Conservation (phyloP, 129 eudicot genomes). For the Mikania micrantha region DNA sequence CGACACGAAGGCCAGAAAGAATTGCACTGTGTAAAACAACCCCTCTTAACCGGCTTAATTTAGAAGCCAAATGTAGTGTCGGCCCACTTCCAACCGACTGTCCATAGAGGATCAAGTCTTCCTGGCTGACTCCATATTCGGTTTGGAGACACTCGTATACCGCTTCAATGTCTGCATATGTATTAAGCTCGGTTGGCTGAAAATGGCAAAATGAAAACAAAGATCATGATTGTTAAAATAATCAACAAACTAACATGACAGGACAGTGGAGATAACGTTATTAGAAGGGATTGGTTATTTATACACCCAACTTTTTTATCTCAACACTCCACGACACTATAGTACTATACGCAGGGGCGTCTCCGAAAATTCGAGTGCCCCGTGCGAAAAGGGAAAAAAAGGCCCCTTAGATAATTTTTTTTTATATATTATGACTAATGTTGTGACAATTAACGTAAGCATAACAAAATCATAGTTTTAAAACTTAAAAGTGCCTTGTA, state of each 20-base stretch:
- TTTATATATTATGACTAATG: no score
- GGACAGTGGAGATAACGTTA: neutral
- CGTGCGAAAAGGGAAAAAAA: no score
- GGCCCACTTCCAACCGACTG: conserved; percentile 99
- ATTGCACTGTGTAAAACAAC: conserved; percentile 96
- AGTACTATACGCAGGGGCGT: no score
- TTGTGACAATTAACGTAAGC: no score
- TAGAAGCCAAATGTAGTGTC: conserved; percentile 76
- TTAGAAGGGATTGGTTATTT: no score
- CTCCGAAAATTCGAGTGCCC: no score
- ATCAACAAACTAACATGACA: neutral
- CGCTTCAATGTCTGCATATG: conserved; percentile 94
- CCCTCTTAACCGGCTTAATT: conserved; percentile 78
- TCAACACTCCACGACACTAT: no score
- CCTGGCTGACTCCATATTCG: conserved; percentile 82
- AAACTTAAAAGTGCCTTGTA: no score
- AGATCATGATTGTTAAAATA: conserved; percentile 1
- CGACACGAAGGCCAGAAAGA: conserved; percentile 94
- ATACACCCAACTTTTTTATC: no score
- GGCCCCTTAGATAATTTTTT: no score
- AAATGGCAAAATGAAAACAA: conserved; percentile 6
- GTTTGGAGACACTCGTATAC: conserved; percentile 88
- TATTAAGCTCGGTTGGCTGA: conserved; percentile 90
- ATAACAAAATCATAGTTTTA: no score
- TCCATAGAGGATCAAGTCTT: conserved; percentile 79